phyloP scores from a whole-genome alignment of 768 basidiomycete genomes.

The Lentinula aciculospora region DNA sequence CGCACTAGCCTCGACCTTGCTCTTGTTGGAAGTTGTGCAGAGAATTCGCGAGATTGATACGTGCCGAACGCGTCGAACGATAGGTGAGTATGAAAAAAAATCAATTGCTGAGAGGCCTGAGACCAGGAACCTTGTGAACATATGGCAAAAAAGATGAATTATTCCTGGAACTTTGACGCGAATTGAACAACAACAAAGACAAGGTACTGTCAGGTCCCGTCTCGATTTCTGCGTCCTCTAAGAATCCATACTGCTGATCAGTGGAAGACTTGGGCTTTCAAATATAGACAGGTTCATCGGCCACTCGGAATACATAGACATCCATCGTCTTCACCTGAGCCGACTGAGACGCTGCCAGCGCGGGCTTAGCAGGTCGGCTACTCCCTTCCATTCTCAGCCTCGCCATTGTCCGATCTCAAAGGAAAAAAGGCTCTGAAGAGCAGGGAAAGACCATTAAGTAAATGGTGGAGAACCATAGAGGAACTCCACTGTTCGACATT shows the following conservation, averaged over 20 bases:
- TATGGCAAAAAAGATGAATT: not conserved
- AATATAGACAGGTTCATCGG: not conserved
- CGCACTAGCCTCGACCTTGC: not conserved
- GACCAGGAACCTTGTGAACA: not conserved
- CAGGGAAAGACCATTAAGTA: not conserved
- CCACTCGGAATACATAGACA: not conserved
- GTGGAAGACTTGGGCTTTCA: not conserved
- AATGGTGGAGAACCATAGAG: not conserved
- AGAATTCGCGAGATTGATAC: not conserved
- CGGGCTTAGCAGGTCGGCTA: not conserved
- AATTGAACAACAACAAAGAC: not conserved
- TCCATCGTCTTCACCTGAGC: not conserved
- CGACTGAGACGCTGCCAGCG: not conserved
- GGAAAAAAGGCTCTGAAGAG: not conserved
- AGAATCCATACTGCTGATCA: not conserved
- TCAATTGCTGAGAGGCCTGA: not conserved
- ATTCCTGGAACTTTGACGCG: not conserved
- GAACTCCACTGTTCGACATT: not conserved
- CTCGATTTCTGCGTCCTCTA: not conserved
- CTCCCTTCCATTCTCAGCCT: not conserved
- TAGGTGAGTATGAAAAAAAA: not conserved
- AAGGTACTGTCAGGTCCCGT: conserved; percentile 5
- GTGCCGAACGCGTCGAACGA: not conserved
- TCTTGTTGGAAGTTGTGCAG: not conserved
- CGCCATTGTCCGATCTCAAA: not conserved